Percentiles rank a stretch among this genome's conserved stretches.
Conservation (phyloP, 2,329 filamentous ascomycete genomes). For the Acephala macrosclerotiorum region DNA sequence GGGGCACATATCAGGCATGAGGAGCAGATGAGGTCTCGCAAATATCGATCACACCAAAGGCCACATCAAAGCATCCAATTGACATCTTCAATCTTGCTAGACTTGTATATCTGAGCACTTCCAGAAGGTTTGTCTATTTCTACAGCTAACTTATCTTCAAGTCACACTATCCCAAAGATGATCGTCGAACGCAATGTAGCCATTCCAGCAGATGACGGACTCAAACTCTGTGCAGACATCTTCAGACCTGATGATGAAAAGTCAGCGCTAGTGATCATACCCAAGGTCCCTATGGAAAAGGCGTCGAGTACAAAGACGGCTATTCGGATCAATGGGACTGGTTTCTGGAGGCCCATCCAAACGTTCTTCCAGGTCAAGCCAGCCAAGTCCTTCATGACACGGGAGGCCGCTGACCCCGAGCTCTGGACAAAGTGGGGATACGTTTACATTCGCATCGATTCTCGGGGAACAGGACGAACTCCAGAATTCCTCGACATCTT, state of each 20-base stretch:
- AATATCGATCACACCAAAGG: too few relatives aligned
- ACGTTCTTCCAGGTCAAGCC: neutral
- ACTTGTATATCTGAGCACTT: too few relatives aligned
- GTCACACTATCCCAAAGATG: neutral
- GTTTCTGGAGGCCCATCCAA: neutral
- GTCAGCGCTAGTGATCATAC: neutral
- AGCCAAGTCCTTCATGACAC: constrained; percentile 40
- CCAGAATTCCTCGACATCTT: constrained; percentile 60
- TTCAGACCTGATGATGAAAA: constrained; percentile 2
- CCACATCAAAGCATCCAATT: too few relatives aligned
- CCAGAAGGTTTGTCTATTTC: too few relatives aligned
- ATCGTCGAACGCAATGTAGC: neutral
- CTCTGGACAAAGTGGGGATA: constrained; percentile 52
- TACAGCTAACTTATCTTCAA: neutral
- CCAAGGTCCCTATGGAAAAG: neutral
- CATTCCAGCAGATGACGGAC: neutral
- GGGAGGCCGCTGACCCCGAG: constrained; percentile 51
- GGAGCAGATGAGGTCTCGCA: too few relatives aligned
- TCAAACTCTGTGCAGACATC: neutral
- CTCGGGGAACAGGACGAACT: constrained; percentile 58
- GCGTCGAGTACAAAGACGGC: neutral
- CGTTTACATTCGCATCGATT: constrained; percentile 53
- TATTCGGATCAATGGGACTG: neutral
- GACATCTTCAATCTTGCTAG: too few relatives aligned
- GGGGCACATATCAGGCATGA: too few relatives aligned